These are phyloP conservation scores for Hyphodiscus hymeniophilus DNA, from an alignment of 495 filamentous ascomycete species.

Conservation along the genomic window DNA sequence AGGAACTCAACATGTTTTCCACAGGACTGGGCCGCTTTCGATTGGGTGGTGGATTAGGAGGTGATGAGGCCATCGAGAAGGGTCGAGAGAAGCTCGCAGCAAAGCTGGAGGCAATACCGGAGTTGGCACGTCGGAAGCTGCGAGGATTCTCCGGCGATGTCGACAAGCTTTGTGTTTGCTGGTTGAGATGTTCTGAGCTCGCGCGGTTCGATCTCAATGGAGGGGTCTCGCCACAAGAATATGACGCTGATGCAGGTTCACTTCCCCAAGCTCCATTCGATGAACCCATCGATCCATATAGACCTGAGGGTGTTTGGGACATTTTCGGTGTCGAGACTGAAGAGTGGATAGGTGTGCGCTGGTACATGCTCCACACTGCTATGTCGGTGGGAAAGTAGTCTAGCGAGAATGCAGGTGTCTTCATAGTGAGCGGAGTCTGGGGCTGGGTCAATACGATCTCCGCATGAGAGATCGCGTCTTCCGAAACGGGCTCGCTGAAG, in stretches of 20 bases:
- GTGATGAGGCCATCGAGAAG: constrained; percentile 59
- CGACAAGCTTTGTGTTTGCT: constrained; percentile 40
- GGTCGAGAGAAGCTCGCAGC: constrained; percentile 66
- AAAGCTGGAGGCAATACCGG: constrained; percentile 54
- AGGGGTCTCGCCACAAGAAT: constrained; percentile 59
- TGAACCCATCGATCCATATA: constrained; percentile 52
- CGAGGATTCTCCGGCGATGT: constrained; percentile 63
- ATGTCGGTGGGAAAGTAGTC: constrained; percentile 62
- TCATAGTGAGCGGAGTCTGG: constrained; percentile 53
- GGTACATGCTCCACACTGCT: constrained; percentile 44
- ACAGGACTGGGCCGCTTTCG: constrained; percentile 59
- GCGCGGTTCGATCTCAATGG: constrained; percentile 33
- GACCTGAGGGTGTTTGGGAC: constrained; percentile 42
- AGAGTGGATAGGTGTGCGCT: constrained; percentile 38
- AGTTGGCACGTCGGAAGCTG: constrained; percentile 40
- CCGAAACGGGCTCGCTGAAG: constrained; percentile 55
- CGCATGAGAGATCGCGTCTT: constrained; percentile 39
- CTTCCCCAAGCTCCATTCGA: constrained; percentile 44
- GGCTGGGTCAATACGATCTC: constrained; percentile 38
- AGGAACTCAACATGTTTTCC: constrained; percentile 55
- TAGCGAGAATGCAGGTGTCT: constrained; percentile 54
- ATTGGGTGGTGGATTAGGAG: constrained; percentile 49
- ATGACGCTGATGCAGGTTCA: constrained; percentile 43
- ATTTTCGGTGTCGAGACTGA: constrained; percentile 52
- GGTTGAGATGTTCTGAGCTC: constrained; percentile 17